Evolutionary conservation across 2,329 filamentous ascomycete genomes (phyloP), one percentile per base, ranked within the genome.

Genomic region (Xylaria sp.): DNA sequence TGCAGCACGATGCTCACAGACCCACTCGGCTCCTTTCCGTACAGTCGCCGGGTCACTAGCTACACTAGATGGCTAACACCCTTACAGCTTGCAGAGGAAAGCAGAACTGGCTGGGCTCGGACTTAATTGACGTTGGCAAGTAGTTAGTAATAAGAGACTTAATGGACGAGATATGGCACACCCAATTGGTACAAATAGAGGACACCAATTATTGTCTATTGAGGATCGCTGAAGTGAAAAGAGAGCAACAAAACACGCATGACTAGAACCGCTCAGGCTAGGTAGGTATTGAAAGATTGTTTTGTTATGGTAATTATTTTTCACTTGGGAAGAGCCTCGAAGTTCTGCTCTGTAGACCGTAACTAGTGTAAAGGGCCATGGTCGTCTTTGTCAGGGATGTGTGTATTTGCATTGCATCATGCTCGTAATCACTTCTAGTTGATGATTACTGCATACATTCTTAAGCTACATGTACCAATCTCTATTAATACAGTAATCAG

Each of bases 261-360:
- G 15, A 9, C 10, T 23, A 41, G 10, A 18, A 12, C 15, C 10
- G 44, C 34, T 12, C 12, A 8, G 34, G 9, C 28, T 10, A n/a
- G 28, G 15, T 52, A 39, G 48, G 52, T 37, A 57, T 54, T 44
- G 55, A 60, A 56, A 37, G 41, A 58, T 8, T 37, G n/a, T 63
- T n/a, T 58, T 60, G 9, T 13, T 28, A 58, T 20, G 18, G 23
- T 39, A 58, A 20, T 59, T 50, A 28, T 50, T 59, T 46, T 44
- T 31, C 60, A 46, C 37, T 37, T 48, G 39, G 13, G 51, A 51
- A 58, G 52, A 63, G 48, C 60, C 51, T 37, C 50, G 20, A 12
- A 8, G n/a, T 18, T 48, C 23, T 25, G 13, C 31, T 46, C 34
- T 44, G 23, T 31, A 6, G 28, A 28, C 28, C 3, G 28, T 28